A percentile compares a stretch with the other conserved stretches of the same genome.
Evolutionary conservation across 2,329 filamentous ascomycete genomes (phyloP).

Genomic region (Nemania sp.): DNA sequence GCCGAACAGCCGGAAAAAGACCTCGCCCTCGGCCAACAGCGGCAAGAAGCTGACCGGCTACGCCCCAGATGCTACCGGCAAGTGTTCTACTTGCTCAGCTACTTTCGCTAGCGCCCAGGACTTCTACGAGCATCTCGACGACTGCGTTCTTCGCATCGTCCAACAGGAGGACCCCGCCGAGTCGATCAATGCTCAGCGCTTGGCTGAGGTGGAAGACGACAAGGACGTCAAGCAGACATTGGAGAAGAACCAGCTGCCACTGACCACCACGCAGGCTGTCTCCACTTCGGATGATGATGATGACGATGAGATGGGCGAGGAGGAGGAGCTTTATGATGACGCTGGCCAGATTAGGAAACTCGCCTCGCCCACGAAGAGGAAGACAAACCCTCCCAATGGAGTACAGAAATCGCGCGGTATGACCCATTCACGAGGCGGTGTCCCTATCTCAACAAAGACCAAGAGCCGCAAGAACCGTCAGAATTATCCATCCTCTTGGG

Average conservation of each 20-base stretch:
- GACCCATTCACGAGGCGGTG: constrained; percentile 82
- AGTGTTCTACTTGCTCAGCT: constrained; percentile 92
- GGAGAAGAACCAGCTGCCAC: constrained; percentile 71
- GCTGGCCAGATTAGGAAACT: constrained; percentile 64
- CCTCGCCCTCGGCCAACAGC: constrained; percentile 53
- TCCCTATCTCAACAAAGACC: constrained; percentile 64
- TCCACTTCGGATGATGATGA: constrained; percentile 61
- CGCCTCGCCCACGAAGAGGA: constrained; percentile 68
- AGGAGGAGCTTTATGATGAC: constrained; percentile 72
- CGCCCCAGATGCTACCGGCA: constrained; percentile 84
- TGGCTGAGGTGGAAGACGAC: constrained; percentile 75
- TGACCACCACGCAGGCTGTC: constrained; percentile 56
- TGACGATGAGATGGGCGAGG: constrained; percentile 68
- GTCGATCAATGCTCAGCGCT: constrained; percentile 74
- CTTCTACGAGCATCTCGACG: constrained; percentile 96
- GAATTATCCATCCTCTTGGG: constrained; percentile 95
- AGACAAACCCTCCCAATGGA: constrained; percentile 67
- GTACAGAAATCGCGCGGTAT: constrained; percentile 77
- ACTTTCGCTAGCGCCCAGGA: constrained; percentile 95
- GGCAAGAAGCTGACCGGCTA: constrained; percentile 77
- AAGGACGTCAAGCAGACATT: constrained; percentile 71
- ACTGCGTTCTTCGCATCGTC: constrained; percentile 78
- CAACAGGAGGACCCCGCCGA: constrained; percentile 78
- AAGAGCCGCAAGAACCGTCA: constrained; percentile 89
- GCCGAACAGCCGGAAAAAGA: constrained; percentile 84